Conservation (phyloP, 495 filamentous ascomycete genomes). For the Hypomontagnella monticulosa region DNA sequence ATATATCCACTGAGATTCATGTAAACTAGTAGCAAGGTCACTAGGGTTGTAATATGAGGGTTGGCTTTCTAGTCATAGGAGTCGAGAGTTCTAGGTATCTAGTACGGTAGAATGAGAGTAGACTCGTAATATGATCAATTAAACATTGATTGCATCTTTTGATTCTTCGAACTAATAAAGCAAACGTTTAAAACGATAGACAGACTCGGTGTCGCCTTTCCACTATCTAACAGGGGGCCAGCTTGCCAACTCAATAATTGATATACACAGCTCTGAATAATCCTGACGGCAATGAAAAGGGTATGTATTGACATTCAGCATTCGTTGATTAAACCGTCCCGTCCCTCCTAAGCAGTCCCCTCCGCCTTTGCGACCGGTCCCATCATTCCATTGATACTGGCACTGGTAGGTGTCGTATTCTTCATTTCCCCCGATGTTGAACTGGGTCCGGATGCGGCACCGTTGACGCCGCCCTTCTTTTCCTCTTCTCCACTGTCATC, state of each 20-base stretch:
- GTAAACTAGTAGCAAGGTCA: too few species aligned
- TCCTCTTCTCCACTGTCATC: slow-evolving; percentile 92
- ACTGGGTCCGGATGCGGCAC: slow-evolving; percentile 47
- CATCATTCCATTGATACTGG: slow-evolving; percentile 58
- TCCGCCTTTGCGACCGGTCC: slow-evolving; percentile 53
- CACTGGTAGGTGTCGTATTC: slow-evolving; percentile 56
- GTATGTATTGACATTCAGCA: slow-evolving; percentile 31
- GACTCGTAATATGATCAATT: too few species aligned
- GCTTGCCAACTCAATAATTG: slow-evolving; percentile 32
- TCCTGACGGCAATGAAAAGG: slow-evolving; percentile 30
- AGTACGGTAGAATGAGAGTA: too few species aligned
- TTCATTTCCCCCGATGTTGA: slow-evolving; percentile 57
- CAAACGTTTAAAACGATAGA: slow-evolving; percentile 37
- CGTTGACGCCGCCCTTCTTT: slow-evolving; percentile 62
- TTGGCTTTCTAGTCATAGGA: too few species aligned
- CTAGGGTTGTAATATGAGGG: too few species aligned
- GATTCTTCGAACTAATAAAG: slow-evolving; percentile 28
- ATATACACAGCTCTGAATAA: slow-evolving; percentile 37
- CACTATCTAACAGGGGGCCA: slow-evolving; percentile 35
- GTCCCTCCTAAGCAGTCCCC: slow-evolving; percentile 28
- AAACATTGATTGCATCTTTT: slow-evolving; percentile 9
- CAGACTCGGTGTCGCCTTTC: slow-evolving; percentile 37
- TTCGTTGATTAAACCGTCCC: slow-evolving; percentile 19
- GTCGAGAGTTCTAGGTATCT: too few species aligned
- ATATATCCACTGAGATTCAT: too few species aligned